Conservation (phyloP, 176 grass and related monocot genomes). For the Ensete glaucum region DNA sequence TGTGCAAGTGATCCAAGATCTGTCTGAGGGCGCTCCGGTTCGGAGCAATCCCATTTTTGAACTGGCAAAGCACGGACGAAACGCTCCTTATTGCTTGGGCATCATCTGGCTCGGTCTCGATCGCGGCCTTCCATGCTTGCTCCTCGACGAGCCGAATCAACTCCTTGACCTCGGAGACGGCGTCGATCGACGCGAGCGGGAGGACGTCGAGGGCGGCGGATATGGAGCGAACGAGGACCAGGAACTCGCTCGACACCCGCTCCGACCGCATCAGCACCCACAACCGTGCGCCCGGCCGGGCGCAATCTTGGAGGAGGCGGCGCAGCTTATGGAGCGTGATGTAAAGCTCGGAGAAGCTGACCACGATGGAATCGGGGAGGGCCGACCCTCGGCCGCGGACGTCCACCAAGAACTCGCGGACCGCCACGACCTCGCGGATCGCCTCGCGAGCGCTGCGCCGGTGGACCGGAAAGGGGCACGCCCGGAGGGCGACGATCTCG, state of each 20-base stretch:
- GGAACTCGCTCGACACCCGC: slow-evolving; percentile 42
- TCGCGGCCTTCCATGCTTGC: slow-evolving; percentile 39
- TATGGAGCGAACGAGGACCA: slow-evolving; percentile 38
- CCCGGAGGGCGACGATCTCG: slow-evolving; percentile 23
- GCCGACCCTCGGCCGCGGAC: slow-evolving; percentile 14
- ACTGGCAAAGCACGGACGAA: slow-evolving; percentile 48
- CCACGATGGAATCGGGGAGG: slow-evolving; percentile 26
- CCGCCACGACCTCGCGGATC: slow-evolving; percentile 38
- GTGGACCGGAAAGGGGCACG: slow-evolving; percentile 44
- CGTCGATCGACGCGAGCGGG: slow-evolving; percentile 6
- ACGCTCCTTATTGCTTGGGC: slow-evolving; percentile 31
- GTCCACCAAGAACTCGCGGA: slow-evolving; percentile 57
- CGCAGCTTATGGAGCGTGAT: slow-evolving; percentile 64
- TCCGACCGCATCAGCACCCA: slow-evolving; percentile 63
- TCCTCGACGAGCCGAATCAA: slow-evolving; percentile 38
- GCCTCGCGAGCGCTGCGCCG: slow-evolving; percentile 29
- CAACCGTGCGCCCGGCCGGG: slow-evolving; percentile 35
- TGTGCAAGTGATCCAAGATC: slow-evolving; percentile 46
- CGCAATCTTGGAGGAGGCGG: slow-evolving; percentile 53
- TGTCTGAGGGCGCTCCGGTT: slow-evolving; percentile 29
- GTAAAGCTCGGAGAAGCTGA: slow-evolving; percentile 81
- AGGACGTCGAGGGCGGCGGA: slow-evolving; percentile 62
- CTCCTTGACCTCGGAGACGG: slow-evolving; percentile 41
- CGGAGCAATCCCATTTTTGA: slow-evolving; percentile 49
- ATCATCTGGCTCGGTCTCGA: slow-evolving; percentile 33